Evolutionary conservation across 208 protist genomes (phyloP), one percentile per base, ranked within the genome.

Genomic region (Balamuthia mandrillaris): DNA sequence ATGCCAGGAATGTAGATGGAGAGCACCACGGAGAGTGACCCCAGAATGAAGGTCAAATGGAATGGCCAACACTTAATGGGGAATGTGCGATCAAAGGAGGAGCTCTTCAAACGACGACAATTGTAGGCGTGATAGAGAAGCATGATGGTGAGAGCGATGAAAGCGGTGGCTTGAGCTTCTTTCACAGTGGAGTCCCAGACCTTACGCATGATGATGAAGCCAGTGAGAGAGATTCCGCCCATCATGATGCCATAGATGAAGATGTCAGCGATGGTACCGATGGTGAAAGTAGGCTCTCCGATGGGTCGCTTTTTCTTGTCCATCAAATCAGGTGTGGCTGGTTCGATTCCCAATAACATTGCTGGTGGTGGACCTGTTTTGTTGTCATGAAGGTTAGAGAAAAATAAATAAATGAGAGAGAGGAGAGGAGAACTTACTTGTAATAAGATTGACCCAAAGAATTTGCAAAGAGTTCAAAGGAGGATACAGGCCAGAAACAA

Each of bases 71-170:
- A 66, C 14, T 10, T 18, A 14, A 6, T 66, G 10, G 6, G 6
- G 58, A 66, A 66, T 18, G 35, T 37, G 35, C 42, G 35, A 6
- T 78, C 85, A 75, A 95, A 93, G 31, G 96, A 42, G 52, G 94
- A 95, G 33, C 90, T 78, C 44, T 94, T 90, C 6, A 90, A 87
- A 85, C 95, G 92, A 54, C 95, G 91, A 54, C 95, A 93, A 18
- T 93, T 96, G 92, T 96, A 96, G 35, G 94, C 88, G 89, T 96
- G 95, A 29, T 96, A 33, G n/a, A 96, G 82, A 37, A 96, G 86
- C 52, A 94, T 92, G 88, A 96, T 93, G 86, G 95, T 95, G 42
- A 96, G 82, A 42, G 95, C 90, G 21, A 91, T 90, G 74, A 96
- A 96, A 18, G 93, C 89, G 54, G 94, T 95, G 66, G 88, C 49